Percentiles rank a stretch among this genome's conserved stretches.
Evolutionary conservation across 768 basidiomycete genomes (phyloP).

Genomic region (Auricularia sp.): DNA sequence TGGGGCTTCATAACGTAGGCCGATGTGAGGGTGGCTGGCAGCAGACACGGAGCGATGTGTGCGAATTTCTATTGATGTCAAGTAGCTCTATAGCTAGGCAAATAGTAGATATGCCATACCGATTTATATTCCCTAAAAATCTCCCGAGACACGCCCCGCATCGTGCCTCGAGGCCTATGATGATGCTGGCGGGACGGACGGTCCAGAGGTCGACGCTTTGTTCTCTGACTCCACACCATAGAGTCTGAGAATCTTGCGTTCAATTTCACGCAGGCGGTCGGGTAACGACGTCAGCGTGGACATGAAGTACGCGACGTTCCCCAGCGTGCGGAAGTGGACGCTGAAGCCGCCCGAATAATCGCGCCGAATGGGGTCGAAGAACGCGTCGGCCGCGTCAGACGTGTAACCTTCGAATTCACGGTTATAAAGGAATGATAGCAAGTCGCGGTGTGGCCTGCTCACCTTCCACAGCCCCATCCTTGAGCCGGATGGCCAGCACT

Average conservation of each 20-base stretch:
- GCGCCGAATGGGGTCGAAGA: slow-evolving; percentile 30
- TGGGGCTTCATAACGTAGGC: too few species aligned
- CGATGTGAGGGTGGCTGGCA: too few species aligned
- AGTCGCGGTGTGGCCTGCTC: slow-evolving; percentile 18
- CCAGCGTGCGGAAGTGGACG: slow-evolving; percentile 81
- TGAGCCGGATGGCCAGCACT: slow-evolving; percentile 69
- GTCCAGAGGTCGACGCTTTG: too few species aligned
- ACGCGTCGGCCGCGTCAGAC: slow-evolving; percentile 52
- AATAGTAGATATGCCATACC: too few species aligned
- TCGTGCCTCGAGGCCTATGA: too few species aligned
- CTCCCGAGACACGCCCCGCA: too few species aligned
- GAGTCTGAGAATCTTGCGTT: slow-evolving; percentile 46
- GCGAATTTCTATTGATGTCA: too few species aligned
- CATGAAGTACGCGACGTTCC: slow-evolving; percentile 90
- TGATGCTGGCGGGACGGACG: too few species aligned
- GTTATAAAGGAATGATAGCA: slow-evolving; percentile 36
- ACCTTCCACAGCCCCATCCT: slow-evolving; percentile 43
- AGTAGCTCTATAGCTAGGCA: too few species aligned
- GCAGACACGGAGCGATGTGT: too few species aligned
- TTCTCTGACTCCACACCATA: background rate
- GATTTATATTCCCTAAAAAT: too few species aligned
- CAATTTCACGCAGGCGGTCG: slow-evolving; percentile 44
- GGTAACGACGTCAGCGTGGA: slow-evolving; percentile 66
- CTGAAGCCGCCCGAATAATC: slow-evolving; percentile 39
- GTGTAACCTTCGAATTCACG: slow-evolving; percentile 29